Evolutionary conservation across 2,329 filamentous ascomycete species (phyloP).

Genomic region (Lachnellula arida): DNA sequence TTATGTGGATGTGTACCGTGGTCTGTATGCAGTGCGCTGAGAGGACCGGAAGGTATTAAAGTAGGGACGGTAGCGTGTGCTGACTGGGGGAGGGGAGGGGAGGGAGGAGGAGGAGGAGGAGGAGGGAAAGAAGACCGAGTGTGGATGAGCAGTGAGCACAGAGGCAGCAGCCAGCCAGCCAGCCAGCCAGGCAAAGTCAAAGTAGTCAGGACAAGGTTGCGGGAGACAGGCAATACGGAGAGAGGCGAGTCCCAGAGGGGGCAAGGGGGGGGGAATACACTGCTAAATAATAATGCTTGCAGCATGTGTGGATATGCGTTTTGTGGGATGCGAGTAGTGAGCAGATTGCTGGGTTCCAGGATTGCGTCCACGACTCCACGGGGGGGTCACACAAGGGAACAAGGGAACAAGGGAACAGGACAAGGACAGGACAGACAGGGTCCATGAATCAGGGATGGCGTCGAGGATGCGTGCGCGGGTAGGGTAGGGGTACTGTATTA

Average conservation of each 20-base stretch:
- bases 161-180: not conserved
- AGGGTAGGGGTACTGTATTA: no score
- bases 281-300: not conserved
- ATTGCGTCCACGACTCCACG: not conserved
- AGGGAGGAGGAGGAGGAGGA: not conserved
- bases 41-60: conserved; percentile 4
- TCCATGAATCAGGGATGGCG: not conserved
- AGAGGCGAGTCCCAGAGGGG: not conserved
- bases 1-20: conserved; percentile 5
- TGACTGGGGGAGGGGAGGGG: not conserved
- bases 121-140: not conserved
- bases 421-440: no score
- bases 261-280: not conserved
- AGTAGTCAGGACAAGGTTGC: not conserved
- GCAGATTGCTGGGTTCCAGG: not conserved
- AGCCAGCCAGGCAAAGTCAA: no score
- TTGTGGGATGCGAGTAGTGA: not conserved
- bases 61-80: not conserved
- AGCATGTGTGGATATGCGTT: not conserved
- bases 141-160: not conserved
- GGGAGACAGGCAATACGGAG: not conserved
- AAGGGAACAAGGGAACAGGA: not conserved
- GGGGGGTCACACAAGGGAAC: not conserved
- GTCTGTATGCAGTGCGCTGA: not conserved
- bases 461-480: not conserved